These are phyloP conservation scores for Cenchrus purpureus DNA, from an alignment of 176 grass and related monocot species.

Conservation along the genomic window DNA sequence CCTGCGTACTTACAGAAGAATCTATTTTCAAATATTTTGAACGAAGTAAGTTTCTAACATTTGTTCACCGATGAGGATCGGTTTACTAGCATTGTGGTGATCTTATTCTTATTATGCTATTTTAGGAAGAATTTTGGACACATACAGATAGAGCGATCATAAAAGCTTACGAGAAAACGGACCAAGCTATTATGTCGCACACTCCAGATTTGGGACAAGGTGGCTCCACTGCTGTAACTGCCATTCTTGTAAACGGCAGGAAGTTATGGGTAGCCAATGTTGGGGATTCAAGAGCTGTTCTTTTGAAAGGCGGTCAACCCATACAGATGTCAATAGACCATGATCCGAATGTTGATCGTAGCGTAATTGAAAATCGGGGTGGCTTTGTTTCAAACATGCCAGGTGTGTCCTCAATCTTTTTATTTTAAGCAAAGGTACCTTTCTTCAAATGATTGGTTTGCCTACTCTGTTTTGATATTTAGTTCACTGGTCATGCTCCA, in stretches of 20 bases:
- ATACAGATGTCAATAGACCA: constrained; percentile 88
- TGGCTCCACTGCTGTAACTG: constrained; percentile 88
- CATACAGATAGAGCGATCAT: constrained; percentile 66
- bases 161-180: constrained; percentile 89
- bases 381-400: constrained; percentile 97
- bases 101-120: constrained; percentile 9
- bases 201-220: constrained; percentile 77
- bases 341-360: constrained; percentile 72
- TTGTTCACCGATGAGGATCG: background rate
- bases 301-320: constrained; percentile 67
- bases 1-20: constrained; percentile 71
- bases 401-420: constrained; percentile 43
- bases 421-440: background rate
- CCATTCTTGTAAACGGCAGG: constrained; percentile 73
- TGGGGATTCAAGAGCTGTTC: constrained; percentile 86
- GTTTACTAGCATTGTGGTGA: background rate
- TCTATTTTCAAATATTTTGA: constrained; percentile 74
- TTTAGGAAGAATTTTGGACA: constrained; percentile 93
- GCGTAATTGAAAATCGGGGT: constrained; percentile 73
- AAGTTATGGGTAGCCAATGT: constrained; percentile 91
- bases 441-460: constrained; percentile 8
- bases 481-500: background rate
- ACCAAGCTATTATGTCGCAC: constrained; percentile 78
- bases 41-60: constrained; percentile 45
- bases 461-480: background rate